These are phyloP conservation scores for Tuber umbilicatum DNA, from an alignment of 495 filamentous ascomycete species.

Conservation along the genomic window DNA sequence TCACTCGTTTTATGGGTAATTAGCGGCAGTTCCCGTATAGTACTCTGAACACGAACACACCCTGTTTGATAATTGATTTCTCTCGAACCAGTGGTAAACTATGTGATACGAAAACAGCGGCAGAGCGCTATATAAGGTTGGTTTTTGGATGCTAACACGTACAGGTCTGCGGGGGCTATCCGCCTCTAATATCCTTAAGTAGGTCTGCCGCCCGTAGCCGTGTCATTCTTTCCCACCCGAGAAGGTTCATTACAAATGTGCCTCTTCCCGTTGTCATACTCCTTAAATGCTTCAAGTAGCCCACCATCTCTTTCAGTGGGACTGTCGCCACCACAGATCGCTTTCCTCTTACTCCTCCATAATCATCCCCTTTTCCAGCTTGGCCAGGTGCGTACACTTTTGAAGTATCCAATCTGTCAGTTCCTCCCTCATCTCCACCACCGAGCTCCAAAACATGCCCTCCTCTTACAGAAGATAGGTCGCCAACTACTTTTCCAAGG, in stretches of 20 bases:
- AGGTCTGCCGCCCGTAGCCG: slow-evolving; percentile 47
- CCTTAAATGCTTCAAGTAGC: slow-evolving; percentile 83
- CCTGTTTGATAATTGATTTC: background rate
- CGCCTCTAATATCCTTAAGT: slow-evolving; percentile 29
- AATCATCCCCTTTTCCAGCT: slow-evolving; percentile 15
- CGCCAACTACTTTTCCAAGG: slow-evolving; percentile 81
- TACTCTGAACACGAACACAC: background rate
- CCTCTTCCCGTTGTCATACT: slow-evolving; percentile 84
- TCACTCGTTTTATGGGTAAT: background rate
- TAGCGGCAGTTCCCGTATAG: background rate
- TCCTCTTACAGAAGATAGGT: slow-evolving; percentile 73
- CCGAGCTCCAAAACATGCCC: slow-evolving; percentile 78
- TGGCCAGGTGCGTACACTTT: slow-evolving; percentile 68
- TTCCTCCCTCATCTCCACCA: slow-evolving; percentile 48
- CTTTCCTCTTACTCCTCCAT: slow-evolving; percentile 34
- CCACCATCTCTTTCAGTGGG: slow-evolving; percentile 93
- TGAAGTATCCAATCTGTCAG: slow-evolving; percentile 53
- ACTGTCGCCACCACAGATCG: slow-evolving; percentile 73
- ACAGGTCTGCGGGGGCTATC: slow-evolving; percentile 5
- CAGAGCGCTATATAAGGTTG: background rate
- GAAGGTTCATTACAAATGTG: slow-evolving; percentile 84
- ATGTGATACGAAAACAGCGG: background rate
- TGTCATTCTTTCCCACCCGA: slow-evolving; percentile 81
- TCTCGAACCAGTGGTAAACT: background rate
- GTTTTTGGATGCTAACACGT: background rate